Conservation (phyloP, 106 monocot genomes). For the Dioscorea alata region DNA sequence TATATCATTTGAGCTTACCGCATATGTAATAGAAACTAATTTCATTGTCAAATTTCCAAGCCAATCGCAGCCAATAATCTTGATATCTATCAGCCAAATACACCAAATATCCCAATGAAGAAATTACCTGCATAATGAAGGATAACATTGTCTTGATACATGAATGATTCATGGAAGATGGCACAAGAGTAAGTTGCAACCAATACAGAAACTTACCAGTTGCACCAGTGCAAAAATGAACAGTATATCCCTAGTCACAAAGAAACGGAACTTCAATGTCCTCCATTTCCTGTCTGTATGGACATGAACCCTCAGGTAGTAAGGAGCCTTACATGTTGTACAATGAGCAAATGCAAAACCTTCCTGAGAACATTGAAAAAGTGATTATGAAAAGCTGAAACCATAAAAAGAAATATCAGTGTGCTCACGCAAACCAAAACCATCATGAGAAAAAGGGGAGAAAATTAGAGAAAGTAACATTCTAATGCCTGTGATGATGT, state of each 20-base stretch:
- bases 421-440: background rate
- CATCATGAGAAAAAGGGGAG: too few relatives aligned
- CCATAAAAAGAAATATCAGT: background rate
- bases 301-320: conserved; percentile 82
- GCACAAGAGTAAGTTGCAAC: too few relatives aligned
- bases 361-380: conserved; percentile 50
- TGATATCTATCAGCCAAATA: conserved; percentile 72
- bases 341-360: conserved; percentile 99
- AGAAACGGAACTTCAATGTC: conserved; percentile 89
- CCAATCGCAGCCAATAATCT: conserved; percentile 54
- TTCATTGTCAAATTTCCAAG: conserved; percentile 72
- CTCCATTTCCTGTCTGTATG: conserved; percentile 94
- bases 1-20: conserved; percentile 35
- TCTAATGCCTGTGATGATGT: too few relatives aligned
- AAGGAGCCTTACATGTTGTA: conserved; percentile 97
- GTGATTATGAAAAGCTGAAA: background rate
- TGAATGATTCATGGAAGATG: too few relatives aligned
- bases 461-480: too few relatives aligned
- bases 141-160: too few relatives aligned
- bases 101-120: conserved; percentile 66
- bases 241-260: conserved; percentile 90
- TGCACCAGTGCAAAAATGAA: conserved; percentile 76
- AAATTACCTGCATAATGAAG: conserved; percentile 56
- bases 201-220: conserved; percentile 47
- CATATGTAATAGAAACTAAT: conserved; percentile 94